Evolutionary conservation across 2,329 filamentous ascomycete genomes (phyloP).

Genomic region (Colletotrichum limetticola): DNA sequence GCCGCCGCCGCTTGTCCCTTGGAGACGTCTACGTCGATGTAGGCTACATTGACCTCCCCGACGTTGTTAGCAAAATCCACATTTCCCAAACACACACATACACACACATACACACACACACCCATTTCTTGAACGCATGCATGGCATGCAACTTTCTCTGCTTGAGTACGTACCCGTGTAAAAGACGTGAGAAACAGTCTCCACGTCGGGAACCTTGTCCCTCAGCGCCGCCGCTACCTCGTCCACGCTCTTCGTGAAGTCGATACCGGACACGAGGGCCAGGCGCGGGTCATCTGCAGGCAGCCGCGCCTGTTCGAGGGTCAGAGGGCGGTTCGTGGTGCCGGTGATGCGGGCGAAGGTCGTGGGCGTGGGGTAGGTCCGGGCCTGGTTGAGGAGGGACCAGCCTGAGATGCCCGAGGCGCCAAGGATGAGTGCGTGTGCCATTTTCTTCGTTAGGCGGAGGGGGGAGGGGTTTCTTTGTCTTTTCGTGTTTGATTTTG

Average conservation of each 20-base stretch:
- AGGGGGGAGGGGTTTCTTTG: too few species aligned
- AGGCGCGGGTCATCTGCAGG: constrained; percentile 26
- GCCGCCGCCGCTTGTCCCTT: too few species aligned
- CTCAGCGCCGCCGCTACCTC: constrained; percentile 18
- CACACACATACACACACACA: too few species aligned
- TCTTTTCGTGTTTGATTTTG: too few species aligned
- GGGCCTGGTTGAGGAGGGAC: constrained; percentile 35
- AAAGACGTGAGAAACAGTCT: constrained; percentile 35
- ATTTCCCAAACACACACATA: too few species aligned
- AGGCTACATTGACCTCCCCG: too few species aligned
- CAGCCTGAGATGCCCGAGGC: constrained; percentile 38
- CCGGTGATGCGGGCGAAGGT: constrained; percentile 36
- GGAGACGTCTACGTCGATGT: too few species aligned
- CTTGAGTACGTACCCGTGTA: constrained; percentile 25
- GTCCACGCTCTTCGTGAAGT: constrained; percentile 27
- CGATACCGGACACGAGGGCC: constrained; percentile 26
- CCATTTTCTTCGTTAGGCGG: constrained; percentile 3
- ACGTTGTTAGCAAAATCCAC: too few species aligned
- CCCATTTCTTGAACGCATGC: too few species aligned
- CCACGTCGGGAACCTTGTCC: constrained; percentile 22
- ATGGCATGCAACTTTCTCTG: too few species aligned
- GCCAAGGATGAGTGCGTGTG: constrained; percentile 36
- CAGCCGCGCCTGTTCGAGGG: constrained; percentile 11
- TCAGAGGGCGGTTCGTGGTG: constrained; percentile 33
- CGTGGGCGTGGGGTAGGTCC: constrained; percentile 24